Base-by-base conservation (phyloP, 108 stramenopile species). In the Discostella stelligeroides region DNA sequence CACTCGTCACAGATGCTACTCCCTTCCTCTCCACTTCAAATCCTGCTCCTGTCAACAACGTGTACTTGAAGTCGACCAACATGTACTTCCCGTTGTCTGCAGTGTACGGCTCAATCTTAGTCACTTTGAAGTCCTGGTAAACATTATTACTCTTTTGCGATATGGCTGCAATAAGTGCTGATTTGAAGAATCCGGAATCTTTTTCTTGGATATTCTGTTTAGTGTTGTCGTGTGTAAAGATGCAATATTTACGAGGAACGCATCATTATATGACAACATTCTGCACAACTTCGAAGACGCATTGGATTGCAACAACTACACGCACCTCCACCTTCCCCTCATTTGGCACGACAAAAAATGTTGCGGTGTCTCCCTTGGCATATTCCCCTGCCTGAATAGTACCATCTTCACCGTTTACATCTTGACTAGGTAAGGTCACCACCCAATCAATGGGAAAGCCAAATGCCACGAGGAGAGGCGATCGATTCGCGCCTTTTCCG, bases 331-430 rank as follows among this genome's bases (percentile, higher is more conserved):
- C 86, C 23, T 88, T 84, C 23, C 86, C 86, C 38, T 58, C 71
- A 25, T 85, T 83, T 23, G 75, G 70, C 67, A 90, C 84, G 25
- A 94, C 81, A 58, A 84, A 97, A 61, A 97, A 82, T 28, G 96
- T 93, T 9, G 97, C 97, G 17, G 95, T 96, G 76, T 98, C 97
- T n/a, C 96, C 97, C 85, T 96, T 96, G 42, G 85, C 91, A 76
- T 98, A 98, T 75, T 98, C 92, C 1, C 97, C 97, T 40, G 92
- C 94, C 38, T 95, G 93, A 45, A 98, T 82, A 9, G 97, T 97
- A 28, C 97, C 97, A 61, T 94, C 96, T 82, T 98, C 97, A 43
- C 94, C 95, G 80, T 98, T 98, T 12, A 85, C 86, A 81, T 98
- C 93, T 25, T 94, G 86, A 70, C 81, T 88, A 2, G 97, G 97